phyloP scores from a whole-genome alignment of 2,329 filamentous ascomycete species.

The Waltergamsia citrina region DNA sequence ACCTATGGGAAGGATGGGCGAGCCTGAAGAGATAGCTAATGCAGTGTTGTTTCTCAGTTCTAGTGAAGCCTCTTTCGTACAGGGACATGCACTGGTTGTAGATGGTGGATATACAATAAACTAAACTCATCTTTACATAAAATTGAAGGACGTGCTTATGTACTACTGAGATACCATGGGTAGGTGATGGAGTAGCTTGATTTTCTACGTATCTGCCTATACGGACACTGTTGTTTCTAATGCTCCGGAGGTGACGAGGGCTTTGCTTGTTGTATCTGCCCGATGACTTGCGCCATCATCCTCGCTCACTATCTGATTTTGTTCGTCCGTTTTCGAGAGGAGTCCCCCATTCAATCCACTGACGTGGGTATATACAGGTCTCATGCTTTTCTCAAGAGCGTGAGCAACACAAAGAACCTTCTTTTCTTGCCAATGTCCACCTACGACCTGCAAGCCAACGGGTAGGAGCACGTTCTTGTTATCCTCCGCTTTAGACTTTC shows the following conservation, averaged over 20 bases:
- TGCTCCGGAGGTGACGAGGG: too few relatives aligned
- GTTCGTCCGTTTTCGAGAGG: too few relatives aligned
- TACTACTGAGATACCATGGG: too few relatives aligned
- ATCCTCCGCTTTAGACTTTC: slow-evolving; percentile 29
- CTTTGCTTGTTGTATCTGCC: too few relatives aligned
- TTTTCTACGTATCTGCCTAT: too few relatives aligned
- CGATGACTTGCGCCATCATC: too few relatives aligned
- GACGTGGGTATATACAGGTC: too few relatives aligned
- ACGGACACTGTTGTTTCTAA: too few relatives aligned
- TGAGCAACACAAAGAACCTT: slow-evolving; percentile 31
- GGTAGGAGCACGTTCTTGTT: slow-evolving; percentile 29
- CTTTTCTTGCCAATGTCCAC: slow-evolving; percentile 39
- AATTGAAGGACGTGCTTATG: too few relatives aligned
- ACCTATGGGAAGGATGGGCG: slow-evolving; percentile 41
- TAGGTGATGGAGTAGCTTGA: too few relatives aligned
- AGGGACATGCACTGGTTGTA: slow-evolving; percentile 40
- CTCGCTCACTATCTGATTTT: too few relatives aligned
- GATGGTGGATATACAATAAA: slow-evolving; percentile 44
- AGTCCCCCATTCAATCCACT: too few relatives aligned
- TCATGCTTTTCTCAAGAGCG: slow-evolving; percentile 31
- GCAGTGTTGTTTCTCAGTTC: slow-evolving; percentile 39
- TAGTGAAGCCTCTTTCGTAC: slow-evolving; percentile 37
- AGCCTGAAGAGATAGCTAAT: slow-evolving; percentile 37
- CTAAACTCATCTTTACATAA: slow-evolving; percentile 8
- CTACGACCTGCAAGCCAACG: slow-evolving; percentile 46